phyloP scores from a whole-genome alignment of 164 flowering plant species.

The Liquidambar formosana region DNA sequence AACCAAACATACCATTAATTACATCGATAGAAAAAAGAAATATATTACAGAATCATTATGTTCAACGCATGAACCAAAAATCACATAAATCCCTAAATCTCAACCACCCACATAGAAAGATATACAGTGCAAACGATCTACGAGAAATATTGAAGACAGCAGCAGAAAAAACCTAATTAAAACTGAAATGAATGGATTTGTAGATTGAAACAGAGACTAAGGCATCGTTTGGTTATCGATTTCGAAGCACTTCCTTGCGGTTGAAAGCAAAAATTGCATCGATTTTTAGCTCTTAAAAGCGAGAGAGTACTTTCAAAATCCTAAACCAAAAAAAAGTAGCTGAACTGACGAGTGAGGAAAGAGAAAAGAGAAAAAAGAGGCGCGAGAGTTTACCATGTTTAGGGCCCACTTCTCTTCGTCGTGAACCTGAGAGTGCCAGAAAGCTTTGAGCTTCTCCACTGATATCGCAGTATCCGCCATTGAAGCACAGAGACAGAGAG shows the following conservation, averaged over 20 bases:
- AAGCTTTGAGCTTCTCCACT: constrained; percentile 48
- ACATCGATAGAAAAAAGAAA: neutral
- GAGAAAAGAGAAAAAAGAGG: neutral
- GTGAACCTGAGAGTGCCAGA: constrained; percentile 59
- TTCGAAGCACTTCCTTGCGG: no score
- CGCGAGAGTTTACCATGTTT: constrained; percentile 41
- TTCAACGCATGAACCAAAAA: neutral
- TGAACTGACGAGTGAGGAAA: neutral
- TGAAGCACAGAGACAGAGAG: neutral
- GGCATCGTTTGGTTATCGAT: no score
- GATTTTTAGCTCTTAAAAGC: no score
- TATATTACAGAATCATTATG: neutral
- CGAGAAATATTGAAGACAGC: no score
- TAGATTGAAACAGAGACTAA: no score
- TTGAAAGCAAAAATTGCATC: no score
- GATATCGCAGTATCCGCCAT: constrained; percentile 48
- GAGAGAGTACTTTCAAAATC: no score
- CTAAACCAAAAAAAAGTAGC: neutral
- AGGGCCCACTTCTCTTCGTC: constrained; percentile 70
- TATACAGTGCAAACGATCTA: no score
- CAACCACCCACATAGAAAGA: no score
- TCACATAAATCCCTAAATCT: neutral
- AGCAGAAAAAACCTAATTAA: no score
- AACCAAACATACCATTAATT: neutral
- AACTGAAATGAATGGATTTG: no score